Evolutionary conservation across 495 filamentous ascomycete genomes (phyloP), one percentile per base, ranked within the genome.

Genomic region (Penicillium odoratum): DNA sequence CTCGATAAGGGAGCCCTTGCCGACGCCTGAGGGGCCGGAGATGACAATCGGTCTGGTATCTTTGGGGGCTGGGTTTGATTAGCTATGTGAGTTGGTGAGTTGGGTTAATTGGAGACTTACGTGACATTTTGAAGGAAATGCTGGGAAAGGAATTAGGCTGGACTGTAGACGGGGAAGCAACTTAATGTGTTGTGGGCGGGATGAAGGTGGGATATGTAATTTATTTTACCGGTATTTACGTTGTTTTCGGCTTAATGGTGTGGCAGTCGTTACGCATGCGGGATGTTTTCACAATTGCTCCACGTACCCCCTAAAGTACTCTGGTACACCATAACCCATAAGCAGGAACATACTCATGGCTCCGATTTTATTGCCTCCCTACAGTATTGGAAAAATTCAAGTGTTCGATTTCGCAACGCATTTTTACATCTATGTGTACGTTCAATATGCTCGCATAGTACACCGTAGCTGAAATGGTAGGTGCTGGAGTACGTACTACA

Each of bases 1-100:
- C 59, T 84, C 83, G 67, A 91, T 83, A 38, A 96, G 83, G 18
- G 91, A 95, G 56, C 87, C 88, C 80, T 96, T 96, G 49, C 91
- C 91, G 29, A 89, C 81, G 66, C 91, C 91, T 8, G 82, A 87
- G 29, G 91, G 91, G 29, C 91, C 91, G 28, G 87, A 92, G 68
- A 96, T 86, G 48, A 96, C 87, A 67, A 96, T 79, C 18, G 89
- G 90, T 31, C 83, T 74, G 59, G 56, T 62, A 65, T 58, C 56
- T 51, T 25, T 38, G 29, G 40, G 59, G 25, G 59, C 44, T 46
- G 44, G 57, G 34, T 10, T 33, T 21, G 7, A 16, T 25, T 47
- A 30, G 30, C 1, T 33, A 10, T 48, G 26, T n/a, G 6, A 0
- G 43, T 10, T 46, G 1, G 31, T 30, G 28, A 28, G 46, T 15